These are phyloP conservation scores for Atractiella rhizophila DNA, from an alignment of 768 basidiomycete species.

Conservation along the genomic window DNA sequence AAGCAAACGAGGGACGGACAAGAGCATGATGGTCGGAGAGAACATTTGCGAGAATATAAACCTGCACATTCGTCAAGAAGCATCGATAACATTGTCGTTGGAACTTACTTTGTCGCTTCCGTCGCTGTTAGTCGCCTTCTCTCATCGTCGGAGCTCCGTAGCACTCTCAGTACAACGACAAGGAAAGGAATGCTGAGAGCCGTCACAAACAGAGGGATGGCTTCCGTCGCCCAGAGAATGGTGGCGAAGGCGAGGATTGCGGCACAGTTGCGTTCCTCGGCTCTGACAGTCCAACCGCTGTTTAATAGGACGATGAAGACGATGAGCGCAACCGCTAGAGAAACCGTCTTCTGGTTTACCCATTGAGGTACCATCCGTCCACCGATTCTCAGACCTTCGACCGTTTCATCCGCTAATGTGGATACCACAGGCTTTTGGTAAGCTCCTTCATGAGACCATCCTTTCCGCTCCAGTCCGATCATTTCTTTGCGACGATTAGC, in stretches of 20 bases:
- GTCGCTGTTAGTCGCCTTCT: constrained; percentile 29
- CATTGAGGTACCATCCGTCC: constrained; percentile 18
- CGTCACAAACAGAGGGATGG: constrained; percentile 92
- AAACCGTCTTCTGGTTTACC: constrained; percentile 27
- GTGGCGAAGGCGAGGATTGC: constrained; percentile 75
- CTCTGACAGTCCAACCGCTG: constrained; percentile 32
- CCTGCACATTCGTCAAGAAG: constrained; percentile 24
- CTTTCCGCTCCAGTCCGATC: constrained; percentile 32
- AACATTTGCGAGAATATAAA: constrained; percentile 89
- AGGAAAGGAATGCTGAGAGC: constrained; percentile 69
- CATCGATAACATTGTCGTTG: background rate
- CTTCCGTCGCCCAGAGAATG: constrained; percentile 89
- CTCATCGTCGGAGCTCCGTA: constrained; percentile 34
- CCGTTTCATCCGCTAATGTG: background rate
- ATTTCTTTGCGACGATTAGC: too few species aligned
- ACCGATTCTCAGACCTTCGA: constrained; percentile 5
- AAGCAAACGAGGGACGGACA: too few species aligned
- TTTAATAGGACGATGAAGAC: constrained; percentile 41
- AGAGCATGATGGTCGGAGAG: constrained; percentile 90
- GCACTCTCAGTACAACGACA: constrained; percentile 56
- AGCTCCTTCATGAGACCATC: constrained; percentile 17
- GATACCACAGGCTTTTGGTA: background rate
- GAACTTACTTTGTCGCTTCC: constrained; percentile 54
- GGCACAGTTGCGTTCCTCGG: constrained; percentile 64
- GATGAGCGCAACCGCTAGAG: constrained; percentile 28